phyloP scores from a whole-genome alignment of 768 basidiomycete genomes.

The Mycena vitilis region DNA sequence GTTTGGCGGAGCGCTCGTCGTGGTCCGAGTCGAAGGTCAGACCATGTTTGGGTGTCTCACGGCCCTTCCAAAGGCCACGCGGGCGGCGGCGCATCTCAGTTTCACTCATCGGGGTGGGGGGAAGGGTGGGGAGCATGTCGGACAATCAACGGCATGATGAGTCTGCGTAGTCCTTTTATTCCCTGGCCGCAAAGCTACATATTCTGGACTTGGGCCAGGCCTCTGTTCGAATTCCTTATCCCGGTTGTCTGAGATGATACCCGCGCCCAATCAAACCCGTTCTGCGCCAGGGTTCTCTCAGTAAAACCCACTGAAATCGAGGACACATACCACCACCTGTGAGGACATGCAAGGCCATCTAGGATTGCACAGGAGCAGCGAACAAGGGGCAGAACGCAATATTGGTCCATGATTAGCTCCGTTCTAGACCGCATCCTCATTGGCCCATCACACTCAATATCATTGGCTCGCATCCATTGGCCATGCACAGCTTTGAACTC shows the following conservation, averaged over 20 bases:
- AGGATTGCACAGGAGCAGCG: not conserved
- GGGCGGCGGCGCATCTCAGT: conserved; percentile 8
- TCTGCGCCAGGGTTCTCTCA: not conserved
- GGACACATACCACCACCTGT: not conserved
- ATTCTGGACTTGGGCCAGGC: conserved; percentile 28
- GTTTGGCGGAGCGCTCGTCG: conserved; percentile 19
- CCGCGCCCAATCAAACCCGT: conserved; percentile 10
- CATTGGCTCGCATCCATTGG: not conserved
- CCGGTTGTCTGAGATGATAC: not conserved
- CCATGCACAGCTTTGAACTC: not conserved
- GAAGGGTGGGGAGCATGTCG: conserved; percentile 6
- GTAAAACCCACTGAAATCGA: conserved; percentile 3
- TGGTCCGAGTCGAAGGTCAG: conserved; percentile 16
- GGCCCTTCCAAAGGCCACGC: conserved; percentile 32
- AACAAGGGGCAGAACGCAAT: not conserved
- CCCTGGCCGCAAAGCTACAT: conserved; percentile 4
- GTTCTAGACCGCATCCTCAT: conserved; percentile 16
- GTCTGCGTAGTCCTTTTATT: conserved; percentile 16
- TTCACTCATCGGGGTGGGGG: conserved; percentile 6
- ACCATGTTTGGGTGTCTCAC: conserved; percentile 26
- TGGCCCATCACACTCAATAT: conserved; percentile 16
- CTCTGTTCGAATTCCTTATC: not conserved
- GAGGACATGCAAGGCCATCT: not conserved
- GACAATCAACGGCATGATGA: conserved; percentile 22
- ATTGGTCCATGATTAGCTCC: not conserved